Evolutionary conservation across 208 protist species (phyloP), one percentile per base, ranked within the genome.

Genomic region (Angomonas deanei): DNA sequence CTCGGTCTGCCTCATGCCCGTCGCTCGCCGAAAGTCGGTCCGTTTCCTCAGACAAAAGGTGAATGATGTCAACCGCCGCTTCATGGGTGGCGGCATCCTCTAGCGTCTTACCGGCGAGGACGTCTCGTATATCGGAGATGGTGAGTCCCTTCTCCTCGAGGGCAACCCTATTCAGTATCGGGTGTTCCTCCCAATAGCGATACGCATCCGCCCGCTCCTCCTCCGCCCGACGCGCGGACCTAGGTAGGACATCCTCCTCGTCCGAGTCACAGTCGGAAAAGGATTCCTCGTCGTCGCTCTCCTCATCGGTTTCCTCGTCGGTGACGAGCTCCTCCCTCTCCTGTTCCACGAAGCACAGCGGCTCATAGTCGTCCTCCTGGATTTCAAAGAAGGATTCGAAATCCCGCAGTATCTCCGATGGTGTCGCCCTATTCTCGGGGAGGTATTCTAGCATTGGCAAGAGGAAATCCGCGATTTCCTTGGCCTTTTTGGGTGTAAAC

Each of bases 401-500:
- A 54, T 92, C 84, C 19, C 66, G 67, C 60, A 94, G 83, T 78
- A 94, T 94, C 27, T 83, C 76, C 1, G 75, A 68, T 1, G 97
- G 87, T 13, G 93, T 97, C 8, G 86, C 89, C 59, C 97, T 74
- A 17, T 82, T 75, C 48, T 90, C 69, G 0, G 96, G 96, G 32
- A 68, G 38, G 65, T 91, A 94, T 27, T 97, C 75, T 3, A 99
- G 82, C 95, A 99, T 98, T 4, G 96, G 96, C 33, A 96, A 70
- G 17, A 99, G 66, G 74, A 99, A 99, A 23, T 93, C 68, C 8
- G 82, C 76, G 48, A 99, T 93, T 59, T 95, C 82, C 17, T 69
- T 70, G 3, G 97, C 96, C 66, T 98, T 96, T 31, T 91, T 64
- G 3, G 47, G 42, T 1, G 74, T 81, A 63, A 98, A 97, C 49